Evolutionary conservation across 2,329 filamentous ascomycete species (phyloP).

Genomic region (Colletotrichum sp.): DNA sequence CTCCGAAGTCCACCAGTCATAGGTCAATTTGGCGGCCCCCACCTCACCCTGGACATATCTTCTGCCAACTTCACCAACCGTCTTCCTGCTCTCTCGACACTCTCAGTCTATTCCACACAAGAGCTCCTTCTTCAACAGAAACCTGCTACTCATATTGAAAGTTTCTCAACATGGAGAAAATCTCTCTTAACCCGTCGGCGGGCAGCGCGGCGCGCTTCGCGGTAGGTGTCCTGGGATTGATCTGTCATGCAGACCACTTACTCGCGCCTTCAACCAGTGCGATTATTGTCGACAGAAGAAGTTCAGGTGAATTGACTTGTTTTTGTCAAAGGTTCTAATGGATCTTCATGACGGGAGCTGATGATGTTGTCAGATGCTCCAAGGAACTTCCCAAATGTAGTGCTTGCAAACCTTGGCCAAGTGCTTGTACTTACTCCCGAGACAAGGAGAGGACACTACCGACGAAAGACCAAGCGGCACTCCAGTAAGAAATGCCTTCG

Average conservation of each 20-base stretch:
- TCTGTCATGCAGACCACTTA: background rate
- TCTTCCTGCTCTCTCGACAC: background rate
- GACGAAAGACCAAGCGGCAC: background rate
- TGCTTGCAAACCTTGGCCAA: background rate
- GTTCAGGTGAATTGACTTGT: background rate
- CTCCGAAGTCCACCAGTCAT: background rate
- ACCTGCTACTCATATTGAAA: background rate
- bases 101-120: background rate
- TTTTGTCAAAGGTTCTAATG: background rate
- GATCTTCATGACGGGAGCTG: background rate
- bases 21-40: background rate
- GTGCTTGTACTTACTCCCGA: background rate
- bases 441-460: background rate
- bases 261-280: background rate
- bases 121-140: background rate
- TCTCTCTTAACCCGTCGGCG: background rate
- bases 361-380: background rate
- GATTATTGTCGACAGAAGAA: conserved; percentile 11
- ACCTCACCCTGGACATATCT: background rate
- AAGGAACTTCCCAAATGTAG: conserved; percentile 6
- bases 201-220: background rate
- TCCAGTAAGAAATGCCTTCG: background rate
- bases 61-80: background rate
- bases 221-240: background rate
- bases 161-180: background rate